Evolutionary conservation across 495 filamentous ascomycete genomes (phyloP), one percentile per base, ranked within the genome.

Genomic region (Astrocystis sublimbata): DNA sequence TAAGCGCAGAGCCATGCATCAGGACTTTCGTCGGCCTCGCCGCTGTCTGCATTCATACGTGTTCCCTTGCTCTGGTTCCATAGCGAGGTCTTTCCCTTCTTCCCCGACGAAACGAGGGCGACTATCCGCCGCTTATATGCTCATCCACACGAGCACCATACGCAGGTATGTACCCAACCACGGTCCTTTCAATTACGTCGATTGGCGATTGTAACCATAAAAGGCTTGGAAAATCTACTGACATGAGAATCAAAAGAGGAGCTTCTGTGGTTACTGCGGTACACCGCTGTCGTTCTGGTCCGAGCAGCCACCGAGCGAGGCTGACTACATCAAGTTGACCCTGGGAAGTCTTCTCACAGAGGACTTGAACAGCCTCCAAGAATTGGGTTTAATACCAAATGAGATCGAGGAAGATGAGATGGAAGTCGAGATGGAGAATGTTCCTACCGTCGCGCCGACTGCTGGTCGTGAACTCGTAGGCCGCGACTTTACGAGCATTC

Each of bases 261-360:
- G 90, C 55, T 97, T 97, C 75, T 97, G 92, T 73, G 92, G 92
- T 0, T 93, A 89, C 76, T 96, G 92, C 70, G 92, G 92, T 19
- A 93, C 91, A 2, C 87, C 87, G 5, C 77, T 97, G 42, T 86
- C 85, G 0, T 89, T 87, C 63, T 96, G 92, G 92, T 86, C 85
- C 52, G 92, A 96, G 69, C 68, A 83, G 12, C 88, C 89, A 1
- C 70, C 63, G 0, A 81, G 79, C 35, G 89, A 93, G 67, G 86
- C 86, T 6, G 85, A 92, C 12, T 92, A 80, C 64, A 90, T 97
- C 70, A 83, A 81, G 28, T 73, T 96, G 45, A 86, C 91, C 3
- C 79, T 97, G 28, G 88, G 89, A 5, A 91, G 86, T 64, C 76
- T 97, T 47, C 66, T 77, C 8, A 79, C 78, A 2, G 83, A 87